phyloP scores from a whole-genome alignment of 352 stramenopile species.

The Phytophthora sp. region DNA sequence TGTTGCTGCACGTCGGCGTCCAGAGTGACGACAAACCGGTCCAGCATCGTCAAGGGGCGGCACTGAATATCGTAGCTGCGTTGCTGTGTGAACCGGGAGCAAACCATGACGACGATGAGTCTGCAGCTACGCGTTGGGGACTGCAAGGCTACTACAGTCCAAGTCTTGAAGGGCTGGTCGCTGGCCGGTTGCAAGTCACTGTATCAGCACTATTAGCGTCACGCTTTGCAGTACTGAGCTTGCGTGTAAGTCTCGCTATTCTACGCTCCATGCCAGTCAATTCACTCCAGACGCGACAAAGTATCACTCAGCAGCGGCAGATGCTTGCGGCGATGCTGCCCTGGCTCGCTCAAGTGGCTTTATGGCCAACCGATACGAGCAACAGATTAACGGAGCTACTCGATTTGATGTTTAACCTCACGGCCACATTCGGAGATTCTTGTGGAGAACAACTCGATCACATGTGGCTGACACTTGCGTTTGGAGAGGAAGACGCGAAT shows the following conservation, averaged over 20 bases:
- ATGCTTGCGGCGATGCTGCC: constrained; percentile 58
- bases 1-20: constrained; percentile 59
- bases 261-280: constrained; percentile 35
- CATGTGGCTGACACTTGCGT: constrained; percentile 67
- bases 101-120: constrained; percentile 22
- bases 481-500: constrained; percentile 26
- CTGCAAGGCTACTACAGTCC: constrained; percentile 37
- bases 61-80: constrained; percentile 34
- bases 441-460: constrained; percentile 69
- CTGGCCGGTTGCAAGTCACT: constrained; percentile 31
- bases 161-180: constrained; percentile 17
- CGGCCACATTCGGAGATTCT: constrained; percentile 39
- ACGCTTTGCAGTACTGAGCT: constrained; percentile 38
- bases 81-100: constrained; percentile 21
- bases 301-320: constrained; percentile 50
- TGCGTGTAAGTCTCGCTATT: constrained; percentile 48
- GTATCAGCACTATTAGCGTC: constrained; percentile 40
- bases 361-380: constrained; percentile 13
- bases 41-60: constrained; percentile 37
- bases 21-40: constrained; percentile 38
- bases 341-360: constrained; percentile 56
- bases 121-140: constrained; percentile 32
- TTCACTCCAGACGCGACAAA: constrained; percentile 40
- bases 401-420: constrained; percentile 61
- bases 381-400: constrained; percentile 38